Base-by-base conservation (phyloP, 2,329 filamentous ascomycete species). In the Talaromyces rugulosus region DNA sequence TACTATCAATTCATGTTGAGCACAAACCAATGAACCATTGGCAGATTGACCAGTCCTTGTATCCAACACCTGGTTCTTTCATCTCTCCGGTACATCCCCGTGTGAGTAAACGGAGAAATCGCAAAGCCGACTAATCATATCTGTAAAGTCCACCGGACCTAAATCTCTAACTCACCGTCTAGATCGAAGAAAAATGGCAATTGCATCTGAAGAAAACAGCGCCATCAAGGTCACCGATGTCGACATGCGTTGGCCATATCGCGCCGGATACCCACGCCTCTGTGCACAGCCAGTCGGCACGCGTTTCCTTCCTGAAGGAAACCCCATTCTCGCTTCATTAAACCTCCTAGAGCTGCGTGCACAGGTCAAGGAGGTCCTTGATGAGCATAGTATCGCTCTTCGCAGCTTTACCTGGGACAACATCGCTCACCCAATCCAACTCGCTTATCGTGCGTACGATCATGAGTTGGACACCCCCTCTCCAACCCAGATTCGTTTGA, bases 191-290 rank as follows among this genome's bases (percentile, higher is more conserved):
- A 33, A 23, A 33, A 33, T 33, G 31, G 31, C 31, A 33, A 33
- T 6, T 33, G 7, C 34, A 23, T 23, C 23, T 14, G 11, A 36
- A 36, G 7, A 36, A 36, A 12, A 36, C 34, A 36, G 34, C 11
- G 34, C 8, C 34, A 44, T 33, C n/a, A 56, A 52, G 36, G 23
- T 56, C 40, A 52, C 47, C 47, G 52, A 60, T 36, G 58, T 60
- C 5, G 59, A 60, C 52, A 31, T 23, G 33, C 59, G 52, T 11
- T 60, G 59, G 53, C 59, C 59, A 16, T 60, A 30, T 47, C 59
- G 59, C 18, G 59, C 59, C 50, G 59, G 59, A 16, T 60, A 60
- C 56, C 59, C 59, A 36, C 53, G 59, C 12, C 59, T 60, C 59
- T 42, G 30, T 56, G 52, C 28, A 16, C 59, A 33, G 33, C 33